Conservation (phyloP, 2,329 filamentous ascomycete genomes). For the Calonectria pauciramosa region DNA sequence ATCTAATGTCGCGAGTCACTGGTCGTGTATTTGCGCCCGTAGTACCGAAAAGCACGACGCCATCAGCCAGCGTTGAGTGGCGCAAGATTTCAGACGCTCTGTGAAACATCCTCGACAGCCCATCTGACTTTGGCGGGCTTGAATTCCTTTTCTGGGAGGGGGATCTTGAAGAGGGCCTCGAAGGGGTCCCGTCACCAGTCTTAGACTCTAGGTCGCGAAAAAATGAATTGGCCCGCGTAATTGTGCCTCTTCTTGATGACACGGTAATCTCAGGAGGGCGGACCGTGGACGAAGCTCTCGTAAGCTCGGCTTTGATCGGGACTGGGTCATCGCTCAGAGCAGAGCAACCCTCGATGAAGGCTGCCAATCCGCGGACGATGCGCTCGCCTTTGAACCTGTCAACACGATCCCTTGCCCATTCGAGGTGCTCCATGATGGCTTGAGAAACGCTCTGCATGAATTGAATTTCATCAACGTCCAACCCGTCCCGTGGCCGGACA, state of each 20-base stretch:
- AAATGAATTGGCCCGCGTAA: background rate
- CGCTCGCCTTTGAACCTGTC: conserved; percentile 66
- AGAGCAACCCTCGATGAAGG: conserved; percentile 66
- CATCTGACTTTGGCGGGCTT: conserved; percentile 33
- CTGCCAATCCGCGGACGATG: conserved; percentile 68
- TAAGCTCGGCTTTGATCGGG: conserved; percentile 24
- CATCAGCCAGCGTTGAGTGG: conserved; percentile 48
- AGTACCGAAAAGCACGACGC: conserved; percentile 49
- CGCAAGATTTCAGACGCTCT: conserved; percentile 48
- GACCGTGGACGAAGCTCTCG: conserved; percentile 18
- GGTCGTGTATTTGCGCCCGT: conserved; percentile 39
- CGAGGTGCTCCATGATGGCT: conserved; percentile 73
- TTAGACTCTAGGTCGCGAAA: background rate
- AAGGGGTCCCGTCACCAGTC: background rate
- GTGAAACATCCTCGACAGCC: conserved; percentile 45
- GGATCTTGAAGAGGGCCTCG: background rate
- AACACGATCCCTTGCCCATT: conserved; percentile 65
- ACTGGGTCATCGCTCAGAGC: conserved; percentile 30
- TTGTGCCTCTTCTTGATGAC: conserved; percentile 18
- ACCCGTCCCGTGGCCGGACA: conserved; percentile 63
- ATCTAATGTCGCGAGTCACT: background rate
- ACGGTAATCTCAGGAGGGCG: conserved; percentile 38
- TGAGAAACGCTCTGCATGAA: conserved; percentile 70
- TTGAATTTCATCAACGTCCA: conserved; percentile 61
- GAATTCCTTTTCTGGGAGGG: background rate